phyloP scores from a whole-genome alignment of 768 basidiomycete genomes.

The Candolleomyces aberdarensis region DNA sequence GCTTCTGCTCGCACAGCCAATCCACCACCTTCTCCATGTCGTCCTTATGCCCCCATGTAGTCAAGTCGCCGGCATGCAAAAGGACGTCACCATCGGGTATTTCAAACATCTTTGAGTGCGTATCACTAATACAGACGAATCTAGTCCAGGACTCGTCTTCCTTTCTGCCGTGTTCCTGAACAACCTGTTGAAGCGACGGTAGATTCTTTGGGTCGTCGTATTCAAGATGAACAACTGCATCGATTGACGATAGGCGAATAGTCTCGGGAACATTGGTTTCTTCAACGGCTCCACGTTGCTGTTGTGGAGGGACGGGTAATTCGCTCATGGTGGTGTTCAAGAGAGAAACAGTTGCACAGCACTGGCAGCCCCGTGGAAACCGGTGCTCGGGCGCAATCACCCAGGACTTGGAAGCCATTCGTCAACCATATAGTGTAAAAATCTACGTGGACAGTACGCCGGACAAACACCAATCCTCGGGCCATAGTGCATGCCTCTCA shows the following conservation, averaged over 20 bases:
- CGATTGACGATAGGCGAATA: not conserved
- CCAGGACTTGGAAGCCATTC: too few species aligned
- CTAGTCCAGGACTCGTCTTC: constrained; percentile 41
- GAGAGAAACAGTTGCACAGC: too few species aligned
- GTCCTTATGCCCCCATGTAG: constrained; percentile 41
- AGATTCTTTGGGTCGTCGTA: constrained; percentile 27
- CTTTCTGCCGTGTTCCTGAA: constrained; percentile 21
- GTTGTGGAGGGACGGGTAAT: too few species aligned
- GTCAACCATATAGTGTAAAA: too few species aligned
- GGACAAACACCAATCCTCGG: too few species aligned
- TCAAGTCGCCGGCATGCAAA: constrained; percentile 64
- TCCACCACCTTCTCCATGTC: constrained; percentile 50
- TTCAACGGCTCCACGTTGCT: too few species aligned
- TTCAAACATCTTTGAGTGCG: constrained; percentile 40
- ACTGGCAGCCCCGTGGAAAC: too few species aligned
- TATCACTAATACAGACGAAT: constrained; percentile 61
- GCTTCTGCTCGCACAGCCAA: constrained; percentile 57
- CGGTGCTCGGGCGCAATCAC: too few species aligned
- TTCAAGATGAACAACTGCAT: constrained; percentile 33
- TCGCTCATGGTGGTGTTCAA: too few species aligned
- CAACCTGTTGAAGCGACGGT: constrained; percentile 17
- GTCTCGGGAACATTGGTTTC: too few species aligned
- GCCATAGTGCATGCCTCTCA: too few species aligned
- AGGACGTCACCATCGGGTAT: constrained; percentile 66
- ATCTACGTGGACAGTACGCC: too few species aligned